Base-by-base conservation (phyloP, 805 yeast species). In the Teunomyces cretensis region DNA sequence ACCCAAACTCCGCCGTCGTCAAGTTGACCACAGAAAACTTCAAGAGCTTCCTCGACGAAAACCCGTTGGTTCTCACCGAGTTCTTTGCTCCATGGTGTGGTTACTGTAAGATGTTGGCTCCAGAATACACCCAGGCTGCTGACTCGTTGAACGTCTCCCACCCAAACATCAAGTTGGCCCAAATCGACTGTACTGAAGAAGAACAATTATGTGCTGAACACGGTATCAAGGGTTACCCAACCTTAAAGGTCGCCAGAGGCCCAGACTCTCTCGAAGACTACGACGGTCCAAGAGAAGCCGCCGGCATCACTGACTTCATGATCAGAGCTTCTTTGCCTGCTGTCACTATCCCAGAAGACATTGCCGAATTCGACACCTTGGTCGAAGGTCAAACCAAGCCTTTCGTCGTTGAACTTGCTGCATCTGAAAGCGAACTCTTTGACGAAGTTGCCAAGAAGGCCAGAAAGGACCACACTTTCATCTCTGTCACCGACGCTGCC, bases 51-150 rank as follows among this genome's bases (percentile, higher is more conserved):
- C 68, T 92, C 52, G 67, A 71, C 40, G 80, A 76, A 45, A 86
- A 91, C 72, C 86, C 89, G 30, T 75, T 91, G 54, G 95, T 88
- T 16, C 70, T 88, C 50, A 86, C 92, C 15, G 96, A 88, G 68
- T 88, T 88, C 69, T 88, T 84, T 65, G 96, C 96, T 13, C 96
- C 97, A 64, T 92, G 98, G 97, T 91, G 97, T 76, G 97, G 97
- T 13, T 94, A 91, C 72, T 91, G 97, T 78, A 89, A 91, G 75
- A 79, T 78, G 41, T 71, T 88, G 53, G 96, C 89, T 9, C 96
- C 96, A 30, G 84, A 88, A 65, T 87, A 77, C 55, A 73, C 81
- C 43, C 67, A 78, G 55, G 96, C 96, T 42, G 88, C 92, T 41
- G 81, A 83, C 54, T 55, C 60, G 14, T 74, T 87, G 61, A 75